Base-by-base conservation (phyloP, 148 eudicot species). In the Beta vulgaris region DNA sequence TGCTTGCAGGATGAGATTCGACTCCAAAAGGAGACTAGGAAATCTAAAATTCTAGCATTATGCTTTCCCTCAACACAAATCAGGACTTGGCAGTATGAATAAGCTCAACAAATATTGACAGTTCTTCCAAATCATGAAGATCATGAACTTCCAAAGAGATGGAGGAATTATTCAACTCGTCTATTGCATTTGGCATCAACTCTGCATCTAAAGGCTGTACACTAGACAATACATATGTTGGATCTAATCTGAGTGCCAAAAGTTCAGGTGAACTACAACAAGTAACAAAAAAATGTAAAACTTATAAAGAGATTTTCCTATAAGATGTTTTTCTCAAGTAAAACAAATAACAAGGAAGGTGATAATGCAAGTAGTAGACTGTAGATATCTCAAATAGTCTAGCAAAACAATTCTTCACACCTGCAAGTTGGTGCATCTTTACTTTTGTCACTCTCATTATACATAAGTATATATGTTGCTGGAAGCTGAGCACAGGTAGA, bases 161-260 rank as follows among this genome's bases (percentile, higher is more conserved):
- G 40, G 98, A 88, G 39, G 85, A 86, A 86, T 94, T 91, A 77
- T 86, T 94, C 84, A 94, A 84, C 70, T 94, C 97, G 80, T 85
- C 78, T 48, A 94, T 86, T 58, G 98, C 97, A 78, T 82, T 82
- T 82, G 83, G 84, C 97, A 94, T 94, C 86, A 94, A 73, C 79
- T 94, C 75, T 67, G 98, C 91, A 77, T 94, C 98, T 62, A 97
- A 91, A 25, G 98, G 97, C 86, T 94, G 86, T 21, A 73, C 40
- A 73, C 23, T 65, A 77, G 48, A 79, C 35, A 53, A 31, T 70
- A n/a, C 40, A 51, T 19, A 37, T 48, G 68, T 36, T 43, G 65
- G 16, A 54, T 34, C 2, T 19, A 26, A 58, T 15, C 59, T 23
- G 5, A 39, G 21, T 34, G 23, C 23, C 25, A 68, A 16, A 7